Percentiles rank a stretch among this genome's conserved stretches.
Evolutionary conservation across 495 filamentous ascomycete species (phyloP).

Genomic region (Xylaria intraflava): DNA sequence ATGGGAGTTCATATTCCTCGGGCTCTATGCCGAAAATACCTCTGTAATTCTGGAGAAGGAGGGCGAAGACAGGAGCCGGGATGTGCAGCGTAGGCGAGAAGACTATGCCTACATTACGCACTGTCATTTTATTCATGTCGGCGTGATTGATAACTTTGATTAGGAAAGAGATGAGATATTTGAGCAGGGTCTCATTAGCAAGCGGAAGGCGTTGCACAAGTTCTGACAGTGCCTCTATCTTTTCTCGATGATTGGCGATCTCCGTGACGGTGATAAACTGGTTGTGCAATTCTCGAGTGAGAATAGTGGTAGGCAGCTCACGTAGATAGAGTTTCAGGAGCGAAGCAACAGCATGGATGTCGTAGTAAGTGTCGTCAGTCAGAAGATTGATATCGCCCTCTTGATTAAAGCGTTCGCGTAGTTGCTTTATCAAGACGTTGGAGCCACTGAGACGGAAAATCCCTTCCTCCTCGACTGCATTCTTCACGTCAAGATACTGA

Average conservation of each 20-base stretch:
- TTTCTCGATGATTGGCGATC: constrained; percentile 66
- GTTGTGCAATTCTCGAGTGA: constrained; percentile 83
- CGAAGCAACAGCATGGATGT: constrained; percentile 93
- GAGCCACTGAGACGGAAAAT: constrained; percentile 95
- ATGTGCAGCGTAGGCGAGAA: constrained; percentile 99
- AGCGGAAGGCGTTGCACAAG: constrained; percentile 79
- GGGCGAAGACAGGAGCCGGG: constrained; percentile 85
- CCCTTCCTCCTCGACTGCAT: constrained; percentile 80
- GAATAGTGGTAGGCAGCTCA: constrained; percentile 81
- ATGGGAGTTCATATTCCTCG: constrained; percentile 49
- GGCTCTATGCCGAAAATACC: constrained; percentile 72
- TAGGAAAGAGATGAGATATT: constrained; percentile 77
- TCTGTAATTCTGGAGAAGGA: constrained; percentile 86
- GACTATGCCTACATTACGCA: constrained; percentile 94
- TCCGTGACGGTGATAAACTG: constrained; percentile 84
- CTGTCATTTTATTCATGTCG: constrained; percentile 94
- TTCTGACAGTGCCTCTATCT: constrained; percentile 72
- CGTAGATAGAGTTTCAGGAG: constrained; percentile 90
- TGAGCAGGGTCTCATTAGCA: constrained; percentile 71
- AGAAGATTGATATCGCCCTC: constrained; percentile 91
- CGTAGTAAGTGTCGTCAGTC: constrained; percentile 77
- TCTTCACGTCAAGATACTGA: constrained; percentile 81
- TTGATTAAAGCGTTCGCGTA: constrained; percentile 85
- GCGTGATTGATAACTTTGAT: constrained; percentile 85
- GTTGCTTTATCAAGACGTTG: constrained; percentile 83